Evolutionary conservation across 495 filamentous ascomycete genomes (phyloP).

Genomic region (Oidiodendron maius): DNA sequence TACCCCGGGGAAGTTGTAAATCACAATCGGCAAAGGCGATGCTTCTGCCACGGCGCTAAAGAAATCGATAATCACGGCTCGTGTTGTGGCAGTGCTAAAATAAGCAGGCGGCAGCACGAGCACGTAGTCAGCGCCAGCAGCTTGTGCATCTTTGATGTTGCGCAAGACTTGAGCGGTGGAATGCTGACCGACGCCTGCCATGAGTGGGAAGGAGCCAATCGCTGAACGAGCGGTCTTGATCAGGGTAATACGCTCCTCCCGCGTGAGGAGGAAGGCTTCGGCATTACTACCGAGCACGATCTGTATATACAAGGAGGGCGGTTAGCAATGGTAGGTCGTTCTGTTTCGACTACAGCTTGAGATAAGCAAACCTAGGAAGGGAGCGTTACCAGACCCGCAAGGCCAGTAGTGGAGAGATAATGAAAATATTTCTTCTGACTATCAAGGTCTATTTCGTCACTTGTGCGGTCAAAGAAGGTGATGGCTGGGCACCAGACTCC

Average conservation of each 20-base stretch:
- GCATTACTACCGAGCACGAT: slow-evolving; percentile 56
- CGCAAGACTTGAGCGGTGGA: slow-evolving; percentile 58
- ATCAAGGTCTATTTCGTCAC: slow-evolving; percentile 25
- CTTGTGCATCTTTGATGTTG: slow-evolving; percentile 50
- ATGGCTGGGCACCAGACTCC: slow-evolving; percentile 27
- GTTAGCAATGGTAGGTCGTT: too few species aligned
- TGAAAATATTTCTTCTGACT: slow-evolving; percentile 43
- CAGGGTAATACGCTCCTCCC: slow-evolving; percentile 48
- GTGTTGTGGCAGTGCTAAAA: slow-evolving; percentile 20
- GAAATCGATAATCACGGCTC: slow-evolving; percentile 17
- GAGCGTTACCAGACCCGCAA: slow-evolving; percentile 53
- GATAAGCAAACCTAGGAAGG: too few species aligned
- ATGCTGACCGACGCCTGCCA: slow-evolving; percentile 59
- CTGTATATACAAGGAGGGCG: too few species aligned
- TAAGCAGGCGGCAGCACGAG: slow-evolving; percentile 28
- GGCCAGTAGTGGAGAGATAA: slow-evolving; percentile 47
- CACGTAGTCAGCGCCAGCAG: slow-evolving; percentile 34
- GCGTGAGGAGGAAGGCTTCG: slow-evolving; percentile 59
- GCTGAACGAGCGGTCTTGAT: slow-evolving; percentile 45
- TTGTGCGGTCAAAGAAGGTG: slow-evolving; percentile 28
- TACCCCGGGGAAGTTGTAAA: slow-evolving; percentile 29
- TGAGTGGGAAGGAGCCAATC: slow-evolving; percentile 48
- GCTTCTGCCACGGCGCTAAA: slow-evolving; percentile 20
- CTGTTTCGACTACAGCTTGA: too few species aligned
- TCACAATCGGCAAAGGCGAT: slow-evolving; percentile 24